These are phyloP conservation scores for Lentinula novae-zelandiae DNA, from an alignment of 1,284 basidiomycete species.

Conservation along the genomic window DNA sequence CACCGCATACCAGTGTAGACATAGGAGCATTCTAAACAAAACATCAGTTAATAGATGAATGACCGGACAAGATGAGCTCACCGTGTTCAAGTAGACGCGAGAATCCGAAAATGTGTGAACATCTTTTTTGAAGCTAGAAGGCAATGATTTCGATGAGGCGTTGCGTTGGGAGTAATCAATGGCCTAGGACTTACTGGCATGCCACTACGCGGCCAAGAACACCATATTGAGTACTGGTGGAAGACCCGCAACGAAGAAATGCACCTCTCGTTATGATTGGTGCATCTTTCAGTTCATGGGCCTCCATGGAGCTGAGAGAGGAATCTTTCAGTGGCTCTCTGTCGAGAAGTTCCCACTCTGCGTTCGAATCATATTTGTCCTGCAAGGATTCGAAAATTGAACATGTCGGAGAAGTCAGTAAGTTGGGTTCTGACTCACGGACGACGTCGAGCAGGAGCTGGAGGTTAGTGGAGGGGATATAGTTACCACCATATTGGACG, in stretches of 20 bases:
- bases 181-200: slow-evolving; percentile 34
- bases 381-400: neutral
- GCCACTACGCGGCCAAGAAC: slow-evolving; percentile 46
- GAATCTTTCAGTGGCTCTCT: slow-evolving; percentile 21
- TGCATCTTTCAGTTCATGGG: slow-evolving; percentile 47
- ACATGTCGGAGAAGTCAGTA: neutral
- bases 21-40: slow-evolving; percentile 50
- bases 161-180: neutral
- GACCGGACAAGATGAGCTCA: slow-evolving; percentile 22
- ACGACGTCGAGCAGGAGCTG: neutral
- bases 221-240: slow-evolving; percentile 46
- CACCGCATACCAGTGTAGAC: slow-evolving; percentile 57
- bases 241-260: slow-evolving; percentile 32
- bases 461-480: neutral
- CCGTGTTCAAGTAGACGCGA: slow-evolving; percentile 60
- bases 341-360: slow-evolving; percentile 41
- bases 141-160: neutral
- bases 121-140: slow-evolving; percentile 27
- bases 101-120: slow-evolving; percentile 34
- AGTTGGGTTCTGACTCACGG: neutral
- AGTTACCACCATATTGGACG: neutral
- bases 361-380: slow-evolving; percentile 18
- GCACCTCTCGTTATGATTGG: slow-evolving; percentile 55
- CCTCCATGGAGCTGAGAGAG: slow-evolving; percentile 19
- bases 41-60: neutral